Base-by-base conservation (phyloP, 345 rosid genomes). In the Boechera stricta region DNA sequence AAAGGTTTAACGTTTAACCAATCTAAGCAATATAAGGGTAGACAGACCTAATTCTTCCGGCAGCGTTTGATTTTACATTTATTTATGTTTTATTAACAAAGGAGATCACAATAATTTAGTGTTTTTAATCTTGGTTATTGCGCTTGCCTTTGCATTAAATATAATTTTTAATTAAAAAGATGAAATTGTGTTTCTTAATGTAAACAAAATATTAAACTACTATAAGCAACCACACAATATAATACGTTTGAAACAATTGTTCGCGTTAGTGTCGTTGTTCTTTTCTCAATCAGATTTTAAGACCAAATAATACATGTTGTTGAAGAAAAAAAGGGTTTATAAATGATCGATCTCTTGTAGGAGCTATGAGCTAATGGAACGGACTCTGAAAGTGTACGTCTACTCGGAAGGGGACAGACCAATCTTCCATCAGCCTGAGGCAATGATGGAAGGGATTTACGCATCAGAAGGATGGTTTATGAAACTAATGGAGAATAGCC, bases 401-500 rank as follows among this genome's bases (percentile, higher is more conserved):
- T 92, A 92, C 69, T 74, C 80, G 66, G 98, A 92, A 72, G 96
- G 96, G 63, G 84, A 82, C 77, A 89, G 58, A 62, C 93, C 98
- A 2, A 84, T 92, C 35, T 60, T 92, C 16, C 98, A 92, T 81
- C 73, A 66, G 74, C 87, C 93, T 6, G 76, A 77, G 45, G 81
- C 72, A 67, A 69, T 82, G 51, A 89, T 89, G 38, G 32, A 81
- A 65, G 98, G 98, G 16, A 84, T 86, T 78, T 92, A 92, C 72
- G 91, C 96, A 21, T 89, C 94, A 10, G 93, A 92, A 79, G 97
- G 97, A 79, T 92, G 97, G 97, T 92, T 92, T 82, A 90, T 92
- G 91, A 88, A 86, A 85, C 85, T 69, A 69, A 60, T 92, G 76
- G 89, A 89, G 81, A 82, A 78, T 52, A 84, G 82, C 85, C 82